Evolutionary conservation across 257 asterid species (phyloP).

Genomic region (Forsythia viridissima): DNA sequence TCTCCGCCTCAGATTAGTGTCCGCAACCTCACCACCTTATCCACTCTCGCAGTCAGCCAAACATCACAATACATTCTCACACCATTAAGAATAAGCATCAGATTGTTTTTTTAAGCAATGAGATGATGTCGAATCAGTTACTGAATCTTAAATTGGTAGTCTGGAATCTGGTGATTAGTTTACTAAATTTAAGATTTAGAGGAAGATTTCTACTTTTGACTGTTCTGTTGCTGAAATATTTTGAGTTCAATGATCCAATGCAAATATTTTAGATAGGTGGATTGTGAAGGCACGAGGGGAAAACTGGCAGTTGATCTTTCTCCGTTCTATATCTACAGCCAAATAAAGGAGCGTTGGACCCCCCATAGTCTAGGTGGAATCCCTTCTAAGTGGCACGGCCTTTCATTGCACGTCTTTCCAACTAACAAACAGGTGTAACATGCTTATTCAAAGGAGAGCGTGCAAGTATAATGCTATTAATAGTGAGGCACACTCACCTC

Average conservation of each 20-base stretch:
- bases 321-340: background rate
- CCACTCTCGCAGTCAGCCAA: background rate
- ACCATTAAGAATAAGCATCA: no score
- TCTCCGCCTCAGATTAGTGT: background rate
- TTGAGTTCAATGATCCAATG: background rate
- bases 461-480: background rate
- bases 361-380: background rate
- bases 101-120: background rate
- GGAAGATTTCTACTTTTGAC: background rate
- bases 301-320: background rate
- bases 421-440: background rate
- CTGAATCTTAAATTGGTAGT: background rate
- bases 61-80: background rate
- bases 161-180: background rate
- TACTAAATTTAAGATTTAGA: background rate
- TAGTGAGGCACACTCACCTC: slow-evolving; percentile 54
- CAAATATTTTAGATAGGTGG: background rate
- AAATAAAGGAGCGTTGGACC: background rate
- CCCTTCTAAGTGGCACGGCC: background rate
- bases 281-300: background rate
- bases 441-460: background rate
- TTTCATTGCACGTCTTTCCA: background rate
- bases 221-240: background rate
- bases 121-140: background rate
- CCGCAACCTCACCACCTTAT: background rate